Evolutionary conservation across 441 rosid species (phyloP), one percentile per base, ranked within the genome.

Genomic region (Corymbia calophylla): DNA sequence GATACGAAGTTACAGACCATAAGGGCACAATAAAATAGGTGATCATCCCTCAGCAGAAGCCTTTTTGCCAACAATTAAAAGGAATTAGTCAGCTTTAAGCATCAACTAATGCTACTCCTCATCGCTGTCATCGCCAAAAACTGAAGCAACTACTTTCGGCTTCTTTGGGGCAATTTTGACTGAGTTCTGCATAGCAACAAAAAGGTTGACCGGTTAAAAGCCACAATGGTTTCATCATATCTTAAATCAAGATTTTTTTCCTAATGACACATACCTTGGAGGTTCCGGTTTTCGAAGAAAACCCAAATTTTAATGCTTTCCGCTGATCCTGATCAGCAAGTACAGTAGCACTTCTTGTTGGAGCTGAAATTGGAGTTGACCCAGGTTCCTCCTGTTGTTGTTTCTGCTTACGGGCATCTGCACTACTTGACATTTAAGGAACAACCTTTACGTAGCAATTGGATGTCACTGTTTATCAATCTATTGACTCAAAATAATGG

Each of bases 281-380:
- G 88, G 92, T 81, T 91, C 93, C 92, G 64, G 92, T 92, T 89
- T 96, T 96, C 8, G 98, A 93, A 90, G 97, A 91, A 93, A 98
- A 97, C 25, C 99, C 99, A 91, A 98, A 98, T 91, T 97, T 98
- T 81, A 98, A 91, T 32, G 94, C 88, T 92, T 95, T 96, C 29
- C 99, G 93, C 91, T 95, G 96, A 85, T 98, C 99, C 92, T 96
- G 99, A 90, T 93, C 96, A 87, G 93, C 91, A 85, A 97, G 94
- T 58, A 91, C 92, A 84, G 96, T 90, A 58, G 93, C 93, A 88
- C 87, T 91, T 90, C 58, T 92, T 62, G 92, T 89, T 1, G 92
- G 90, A 89, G 91, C 35, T 23, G 94, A 35, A 90, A 88, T 90
- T 31, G 92, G 90, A 44, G 85, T 89, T 86, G 96, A 88, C 31